Conservation (phyloP, 306 rosid species). For the Macrotyloma uniflorum region DNA sequence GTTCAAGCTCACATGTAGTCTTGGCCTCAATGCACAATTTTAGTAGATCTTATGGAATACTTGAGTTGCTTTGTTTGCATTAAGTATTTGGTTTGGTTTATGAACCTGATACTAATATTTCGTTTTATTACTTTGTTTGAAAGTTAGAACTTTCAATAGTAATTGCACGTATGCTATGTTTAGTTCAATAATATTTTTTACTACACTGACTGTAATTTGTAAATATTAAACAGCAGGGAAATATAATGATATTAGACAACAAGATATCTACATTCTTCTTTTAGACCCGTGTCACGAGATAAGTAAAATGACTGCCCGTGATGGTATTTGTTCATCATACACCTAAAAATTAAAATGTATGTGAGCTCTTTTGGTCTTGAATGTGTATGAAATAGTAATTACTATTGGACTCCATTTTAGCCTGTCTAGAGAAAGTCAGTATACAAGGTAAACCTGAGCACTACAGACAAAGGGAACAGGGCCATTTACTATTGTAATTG, state of each 20-base stretch:
- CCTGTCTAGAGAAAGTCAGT: background rate
- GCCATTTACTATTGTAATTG: conserved; percentile 2
- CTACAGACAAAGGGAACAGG: background rate
- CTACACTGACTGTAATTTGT: background rate
- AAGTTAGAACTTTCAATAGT: conserved; percentile 8
- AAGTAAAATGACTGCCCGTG: conserved; percentile 10
- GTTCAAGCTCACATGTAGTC: background rate
- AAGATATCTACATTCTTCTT: conserved; percentile 20
- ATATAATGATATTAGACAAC: conserved; percentile 14
- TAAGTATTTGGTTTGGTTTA: background rate
- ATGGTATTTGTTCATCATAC: background rate
- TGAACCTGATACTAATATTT: background rate
- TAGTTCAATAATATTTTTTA: background rate
- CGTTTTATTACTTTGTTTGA: background rate
- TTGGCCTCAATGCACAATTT: background rate
- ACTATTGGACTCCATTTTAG: conserved; percentile 6
- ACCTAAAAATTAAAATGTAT: background rate
- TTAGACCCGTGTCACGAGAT: conserved; percentile 8
- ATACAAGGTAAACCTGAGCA: background rate
- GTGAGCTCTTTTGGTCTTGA: conserved; percentile 11
- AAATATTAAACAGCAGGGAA: conserved; percentile 15
- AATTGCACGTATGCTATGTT: background rate
- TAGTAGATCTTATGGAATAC: background rate
- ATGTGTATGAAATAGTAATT: conserved; percentile 2
- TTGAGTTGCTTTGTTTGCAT: background rate